A percentile compares a stretch with the other conserved stretches of the same genome.
phyloP scores from a whole-genome alignment of 768 basidiomycete species.

The Lactarius hengduanensis region DNA sequence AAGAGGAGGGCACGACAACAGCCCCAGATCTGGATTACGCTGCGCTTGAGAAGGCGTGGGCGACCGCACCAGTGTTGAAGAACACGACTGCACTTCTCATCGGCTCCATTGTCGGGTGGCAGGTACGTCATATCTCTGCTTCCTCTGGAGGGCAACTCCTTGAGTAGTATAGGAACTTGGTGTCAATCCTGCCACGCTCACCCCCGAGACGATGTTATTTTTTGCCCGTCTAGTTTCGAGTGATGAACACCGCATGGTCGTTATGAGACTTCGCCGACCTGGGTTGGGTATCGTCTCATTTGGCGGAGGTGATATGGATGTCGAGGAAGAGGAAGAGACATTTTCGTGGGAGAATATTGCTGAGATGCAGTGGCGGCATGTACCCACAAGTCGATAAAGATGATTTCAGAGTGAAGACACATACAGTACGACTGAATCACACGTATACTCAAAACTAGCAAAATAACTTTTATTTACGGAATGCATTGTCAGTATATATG shows the following conservation, averaged over 20 bases:
- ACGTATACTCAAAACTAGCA: background rate
- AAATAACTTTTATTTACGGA: constrained; percentile 8
- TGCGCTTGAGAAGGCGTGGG: constrained; percentile 34
- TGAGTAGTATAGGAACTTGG: constrained; percentile 48
- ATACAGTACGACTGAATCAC: background rate
- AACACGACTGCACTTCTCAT: constrained; percentile 24
- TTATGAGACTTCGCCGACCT: constrained; percentile 30
- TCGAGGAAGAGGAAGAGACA: constrained; percentile 25
- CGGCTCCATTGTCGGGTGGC: constrained; percentile 37
- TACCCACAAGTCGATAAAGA: background rate
- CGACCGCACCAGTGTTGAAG: constrained; percentile 28
- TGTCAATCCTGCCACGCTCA: constrained; percentile 56
- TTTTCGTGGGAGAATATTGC: constrained; percentile 19
- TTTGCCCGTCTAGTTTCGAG: constrained; percentile 41
- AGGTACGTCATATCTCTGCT: constrained; percentile 30
- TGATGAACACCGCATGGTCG: constrained; percentile 29
- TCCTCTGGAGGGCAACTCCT: background rate
- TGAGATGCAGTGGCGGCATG: constrained; percentile 23
- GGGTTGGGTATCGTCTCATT: constrained; percentile 20
- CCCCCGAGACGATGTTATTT: constrained; percentile 57
- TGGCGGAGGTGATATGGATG: constrained; percentile 12
- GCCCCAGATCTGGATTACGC: constrained; percentile 22
- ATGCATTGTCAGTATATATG: constrained; percentile 2
- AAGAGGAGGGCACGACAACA: constrained; percentile 16
- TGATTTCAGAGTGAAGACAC: background rate